Evolutionary conservation across 2,329 filamentous ascomycete species (phyloP), one percentile per base, ranked within the genome.

Genomic region (Zasmidium angulare): DNA sequence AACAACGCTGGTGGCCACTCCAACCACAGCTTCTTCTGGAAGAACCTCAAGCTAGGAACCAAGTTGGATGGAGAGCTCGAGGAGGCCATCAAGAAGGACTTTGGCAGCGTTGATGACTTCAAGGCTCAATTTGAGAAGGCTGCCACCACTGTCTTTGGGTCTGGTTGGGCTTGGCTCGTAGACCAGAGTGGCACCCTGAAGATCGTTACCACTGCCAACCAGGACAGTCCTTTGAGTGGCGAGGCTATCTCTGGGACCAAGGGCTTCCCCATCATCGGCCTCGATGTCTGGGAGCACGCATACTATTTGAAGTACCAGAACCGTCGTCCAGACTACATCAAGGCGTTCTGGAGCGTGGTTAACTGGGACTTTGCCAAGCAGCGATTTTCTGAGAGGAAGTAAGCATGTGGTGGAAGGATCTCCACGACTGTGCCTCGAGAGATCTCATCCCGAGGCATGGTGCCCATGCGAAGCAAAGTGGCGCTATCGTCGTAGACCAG

Each of bases 201-300:
- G 58, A 90, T 96, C 65, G 81, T 89, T 9, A 91, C 88, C 0
- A 92, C 89, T n/a, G 91, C 91, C 74, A 91, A 96, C 72, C 91
- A 96, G 78, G 91, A 96, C 71, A 87, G 63, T 53, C 69, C 69
- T 46, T 53, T 73, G 14, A 69, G 69, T 64, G 69, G 69, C 9
- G 64, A 67, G 59, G 57, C 88, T 1, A 83, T 91, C 3, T 83
- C 88, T 68, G 79, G 79, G 17, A 82, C 84, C 3, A 61, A 59
- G 24, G 68, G 69, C 4, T 63, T 59, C 46, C 88, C 88, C 9
- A 77, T 96, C 20, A 81, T 92, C 46, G 91, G 90, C 0, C 81
- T 96, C 1, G 91, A 96, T 73, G 93, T 96, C 85, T 96, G 91
- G 91, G 91, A 96, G 78, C 91, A 96, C 78, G 91, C 91, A 0